Percentiles rank a stretch among this genome's conserved stretches.
These are phyloP conservation scores for Hypocreales sp. DNA, from an alignment of 2,329 filamentous ascomycete species.

Conservation along the genomic window DNA sequence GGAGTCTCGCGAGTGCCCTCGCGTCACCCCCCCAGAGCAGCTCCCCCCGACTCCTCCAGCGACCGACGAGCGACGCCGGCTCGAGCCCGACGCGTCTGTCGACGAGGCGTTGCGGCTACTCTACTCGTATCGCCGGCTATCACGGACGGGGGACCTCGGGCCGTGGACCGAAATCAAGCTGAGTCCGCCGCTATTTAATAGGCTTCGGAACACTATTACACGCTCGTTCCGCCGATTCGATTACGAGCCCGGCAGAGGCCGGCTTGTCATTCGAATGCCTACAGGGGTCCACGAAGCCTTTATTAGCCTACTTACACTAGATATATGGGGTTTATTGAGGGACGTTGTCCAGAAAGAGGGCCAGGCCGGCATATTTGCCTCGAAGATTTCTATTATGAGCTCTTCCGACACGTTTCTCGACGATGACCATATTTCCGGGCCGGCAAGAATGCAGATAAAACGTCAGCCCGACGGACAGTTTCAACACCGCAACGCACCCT, in stretches of 20 bases:
- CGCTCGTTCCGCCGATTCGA: background rate
- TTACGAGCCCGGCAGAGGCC: background rate
- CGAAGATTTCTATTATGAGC: conserved; percentile 1
- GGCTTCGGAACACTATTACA: background rate
- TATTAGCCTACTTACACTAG: too few relatives aligned
- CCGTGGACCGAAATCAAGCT: background rate
- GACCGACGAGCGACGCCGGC: background rate
- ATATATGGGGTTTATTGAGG: too few relatives aligned
- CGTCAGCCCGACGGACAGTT: conserved; percentile 7
- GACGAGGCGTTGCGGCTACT: too few relatives aligned
- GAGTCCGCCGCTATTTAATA: background rate
- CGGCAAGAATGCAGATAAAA: too few relatives aligned
- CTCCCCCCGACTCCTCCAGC: background rate
- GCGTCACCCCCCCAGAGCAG: too few relatives aligned
- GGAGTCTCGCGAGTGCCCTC: too few relatives aligned
- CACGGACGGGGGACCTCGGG: background rate
- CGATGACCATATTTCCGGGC: too few relatives aligned
- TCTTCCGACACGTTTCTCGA: background rate
- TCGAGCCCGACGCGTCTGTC: background rate
- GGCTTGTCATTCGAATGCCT: conserved; percentile 3
- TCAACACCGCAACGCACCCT: conserved; percentile 2
- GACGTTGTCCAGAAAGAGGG: background rate
- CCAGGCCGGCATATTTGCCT: conserved; percentile 1
- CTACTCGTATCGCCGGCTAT: too few relatives aligned
- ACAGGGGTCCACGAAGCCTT: conserved; percentile 3